Evolutionary conservation across 495 filamentous ascomycete genomes (phyloP), one percentile per base, ranked within the genome.

Genomic region (Penicillium cosmopolitanum): DNA sequence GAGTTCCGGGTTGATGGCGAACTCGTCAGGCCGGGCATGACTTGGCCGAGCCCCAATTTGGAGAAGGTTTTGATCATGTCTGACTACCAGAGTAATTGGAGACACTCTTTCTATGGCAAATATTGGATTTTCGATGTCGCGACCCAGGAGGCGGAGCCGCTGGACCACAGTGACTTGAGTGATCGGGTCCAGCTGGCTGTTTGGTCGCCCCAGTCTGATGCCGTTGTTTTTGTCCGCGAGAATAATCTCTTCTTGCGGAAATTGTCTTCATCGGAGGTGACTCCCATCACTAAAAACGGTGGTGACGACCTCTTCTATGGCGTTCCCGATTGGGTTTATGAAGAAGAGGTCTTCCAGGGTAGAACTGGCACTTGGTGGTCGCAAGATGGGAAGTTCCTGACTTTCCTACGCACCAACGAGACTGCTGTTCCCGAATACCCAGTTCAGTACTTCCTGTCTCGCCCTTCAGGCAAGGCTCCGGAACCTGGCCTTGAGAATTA

Each of bases 301-400:
- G 89, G 93, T 1, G 73, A 80, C 2, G 84, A 98, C 58, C 83
- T 95, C 15, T 98, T 98, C 79, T 96, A 98, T 65, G 95, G 95
- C 19, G 86, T 97, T n/a, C 95, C 95, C 0, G 95, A 98, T 73
- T 98, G 95, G 95, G 95, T 98, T 0, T 98, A 97, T 64, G 95
- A 98, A 69, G 95, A 98, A 69, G 95, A 98, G 73, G 93, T 98
- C 6, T 89, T 98, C 62, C 61, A 76, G 2, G 86, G 85, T 3
- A 89, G 91, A 63, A 92, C 83, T 51, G 96, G 88, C 7, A 93
- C 93, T 1, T 98, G 95, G 95, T 98, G 91, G 92, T 92, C 91
- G 18, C 82, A 86, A 23, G 92, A 93, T 69, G 95, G 92, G 18
- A 87, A 89, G 52, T 95, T 87, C 70, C 72, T 98, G 60, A 92